These are phyloP conservation scores for Polychaeton citri DNA, from an alignment of 2,329 filamentous ascomycete species.

Conservation along the genomic window DNA sequence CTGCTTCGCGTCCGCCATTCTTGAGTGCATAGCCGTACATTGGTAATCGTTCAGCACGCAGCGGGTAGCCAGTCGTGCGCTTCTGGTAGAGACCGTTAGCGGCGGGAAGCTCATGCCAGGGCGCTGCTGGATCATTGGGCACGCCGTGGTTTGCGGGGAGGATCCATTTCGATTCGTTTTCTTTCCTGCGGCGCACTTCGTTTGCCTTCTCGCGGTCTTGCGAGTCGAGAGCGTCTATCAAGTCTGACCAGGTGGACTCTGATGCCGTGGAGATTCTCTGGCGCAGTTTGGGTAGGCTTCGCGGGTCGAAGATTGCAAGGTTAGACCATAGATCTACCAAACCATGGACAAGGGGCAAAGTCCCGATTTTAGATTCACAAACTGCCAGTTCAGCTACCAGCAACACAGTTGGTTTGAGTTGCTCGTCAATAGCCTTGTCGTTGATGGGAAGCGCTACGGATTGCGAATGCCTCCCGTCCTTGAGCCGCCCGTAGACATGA, in stretches of 20 bases:
- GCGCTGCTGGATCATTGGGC: constrained; percentile 12
- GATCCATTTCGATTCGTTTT: constrained; percentile 6
- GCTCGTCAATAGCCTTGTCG: background rate
- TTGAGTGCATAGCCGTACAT: constrained; percentile 10
- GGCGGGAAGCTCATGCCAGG: constrained; percentile 20
- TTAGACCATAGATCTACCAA: constrained; percentile 3
- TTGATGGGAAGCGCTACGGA: background rate
- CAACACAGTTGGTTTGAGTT: constrained; percentile 1
- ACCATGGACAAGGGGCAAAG: background rate
- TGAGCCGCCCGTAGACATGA: background rate
- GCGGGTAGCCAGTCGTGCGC: constrained; percentile 15
- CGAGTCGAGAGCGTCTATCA: constrained; percentile 3
- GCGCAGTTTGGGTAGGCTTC: background rate
- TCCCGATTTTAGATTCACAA: constrained; percentile 1
- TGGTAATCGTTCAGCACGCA: constrained; percentile 14
- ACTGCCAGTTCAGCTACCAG: constrained; percentile 5
- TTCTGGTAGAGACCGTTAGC: constrained; percentile 18
- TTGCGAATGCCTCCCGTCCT: background rate
- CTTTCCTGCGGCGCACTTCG: constrained; percentile 3
- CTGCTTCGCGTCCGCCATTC: constrained; percentile 9
- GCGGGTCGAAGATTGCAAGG: constrained; percentile 1
- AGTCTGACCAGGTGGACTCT: constrained; percentile 1
- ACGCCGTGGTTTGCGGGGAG: constrained; percentile 14
- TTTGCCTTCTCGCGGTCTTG: constrained; percentile 2
- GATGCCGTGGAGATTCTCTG: background rate